Base-by-base conservation (phyloP, 140 eudicot genomes). In the Senecio squalidus region DNA sequence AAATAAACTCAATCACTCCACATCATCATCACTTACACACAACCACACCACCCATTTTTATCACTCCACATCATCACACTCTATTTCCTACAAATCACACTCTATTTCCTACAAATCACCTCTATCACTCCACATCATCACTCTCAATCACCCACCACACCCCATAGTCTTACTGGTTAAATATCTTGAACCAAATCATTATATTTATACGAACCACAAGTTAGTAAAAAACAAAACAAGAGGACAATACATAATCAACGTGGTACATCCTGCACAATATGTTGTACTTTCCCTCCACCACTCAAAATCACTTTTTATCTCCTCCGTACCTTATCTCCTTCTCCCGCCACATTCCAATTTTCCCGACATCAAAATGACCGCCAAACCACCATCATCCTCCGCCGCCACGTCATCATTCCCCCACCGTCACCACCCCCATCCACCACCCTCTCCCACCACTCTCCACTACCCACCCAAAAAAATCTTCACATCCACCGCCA, bases 191-290 rank as follows among this genome's bases (percentile, higher is more conserved):
- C n/a, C n/a, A n/a, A n/a, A n/a, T n/a, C n/a, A n/a, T n/a, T n/a
- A n/a, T n/a, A n/a, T 0, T 70, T 53, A 53, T 55, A 55, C 30
- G 58, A 71, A 45, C 71, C 77, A 63, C 77, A 71, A 55, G 25
- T 24, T 31, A 16, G 13, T 11, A 36, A 9, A 51, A 55, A 31
- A 23, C n/a, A 17, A 59, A 74, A 59, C 68, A 72, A 67, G 93
- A 71, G 93, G 84, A 65, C 75, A 46, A 6, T 29, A 73, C 39
- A 33, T 14, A 62, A 58, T 53, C 76, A 20, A 87, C 96, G 89
- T 84, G 77, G 76, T 75, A 80, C 82, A 64, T 50, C n/a, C 77
- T 71, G 77, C 72, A 45, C 77, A 63, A 13, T 71, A 63, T 63
- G 28, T 71, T 71, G 77, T 71, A 71, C 77, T 20, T 41, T 48